Base-by-base conservation (phyloP, 345 rosid species). In the Litchi chinensis region DNA sequence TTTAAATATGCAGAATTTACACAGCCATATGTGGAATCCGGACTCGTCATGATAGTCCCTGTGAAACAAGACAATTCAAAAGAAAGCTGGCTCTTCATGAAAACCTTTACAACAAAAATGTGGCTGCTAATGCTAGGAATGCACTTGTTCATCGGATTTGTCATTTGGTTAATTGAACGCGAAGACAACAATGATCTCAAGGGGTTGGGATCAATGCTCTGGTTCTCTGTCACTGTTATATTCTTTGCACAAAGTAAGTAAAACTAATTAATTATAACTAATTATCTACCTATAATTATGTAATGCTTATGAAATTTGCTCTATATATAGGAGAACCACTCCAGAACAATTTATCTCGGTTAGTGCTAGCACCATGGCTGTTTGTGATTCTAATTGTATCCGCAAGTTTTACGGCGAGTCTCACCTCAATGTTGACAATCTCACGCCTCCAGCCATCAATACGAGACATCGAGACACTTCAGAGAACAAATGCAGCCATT, bases 11-110 rank as follows among this genome's bases (percentile, higher is more conserved):
- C 71, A 39, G 79, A 80, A 43, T 83, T 86, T 75, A 50, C 87
- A 18, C 85, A 77, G 12, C 85, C 89, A 5, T 79, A 82, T 28
- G 32, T 82, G 11, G 87, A 79, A 39, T 81, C 82, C 4, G 85
- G 83, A 60, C 82, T 83, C 39, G 70, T 40, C 12, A 83, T 83
- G 88, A 63, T 81, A 15, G 87, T 79, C 22, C 22, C 80, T 0
- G 74, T 11, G 63, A 81, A 81, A 71, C 22, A 71, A 24, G 78
- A 77, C 1, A 79, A 56, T 18, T 71, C 71, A 21, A 85, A 72
- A 12, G 68, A 67, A 52, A 50, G 5, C 66, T 83, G 86, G 86
- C 66, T 81, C 69, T 79, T 82, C 77, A 4, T 74, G 70, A 46
- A 83, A n/a, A 43, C 78, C 12, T 83, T 86, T 62, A 79, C 83